Percentiles rank a stretch among this genome's conserved stretches.
These are phyloP conservation scores for Suillus brevipes DNA, from an alignment of 768 basidiomycete genomes.

Conservation along the genomic window DNA sequence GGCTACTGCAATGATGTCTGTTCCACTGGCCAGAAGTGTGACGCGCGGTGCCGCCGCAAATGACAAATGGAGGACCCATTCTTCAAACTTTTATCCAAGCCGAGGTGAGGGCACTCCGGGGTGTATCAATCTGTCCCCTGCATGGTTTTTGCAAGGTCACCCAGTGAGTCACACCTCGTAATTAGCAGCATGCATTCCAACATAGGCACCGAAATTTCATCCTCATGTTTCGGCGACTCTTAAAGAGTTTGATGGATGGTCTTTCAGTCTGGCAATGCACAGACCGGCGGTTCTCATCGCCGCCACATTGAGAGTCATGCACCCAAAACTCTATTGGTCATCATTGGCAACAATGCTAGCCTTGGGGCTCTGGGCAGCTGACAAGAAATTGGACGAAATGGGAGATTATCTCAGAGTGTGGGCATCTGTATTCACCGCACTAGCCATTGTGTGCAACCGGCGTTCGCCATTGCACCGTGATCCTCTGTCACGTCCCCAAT, in stretches of 20 bases:
- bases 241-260: not conserved
- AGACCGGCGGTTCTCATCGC: not conserved
- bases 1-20: not conserved
- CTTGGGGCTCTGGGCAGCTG: not conserved
- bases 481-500: too few species aligned
- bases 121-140: too few species aligned
- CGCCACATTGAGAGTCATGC: not conserved
- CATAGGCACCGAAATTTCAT: not conserved
- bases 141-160: not conserved
- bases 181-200: too few species aligned
- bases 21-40: not conserved
- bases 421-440: too few species aligned
- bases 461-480: too few species aligned
- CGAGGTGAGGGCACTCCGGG: too few species aligned
- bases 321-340: not conserved
- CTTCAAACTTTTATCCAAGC: too few species aligned
- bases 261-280: not conserved
- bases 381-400: not conserved
- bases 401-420: not conserved
- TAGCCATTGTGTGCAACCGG: too few species aligned
- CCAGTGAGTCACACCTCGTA: not conserved
- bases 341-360: not conserved
- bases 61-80: too few species aligned
- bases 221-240: not conserved
- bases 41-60: not conserved